Evolutionary conservation across 2,329 filamentous ascomycete genomes (phyloP).

Genomic region (Colletotrichum musicola): DNA sequence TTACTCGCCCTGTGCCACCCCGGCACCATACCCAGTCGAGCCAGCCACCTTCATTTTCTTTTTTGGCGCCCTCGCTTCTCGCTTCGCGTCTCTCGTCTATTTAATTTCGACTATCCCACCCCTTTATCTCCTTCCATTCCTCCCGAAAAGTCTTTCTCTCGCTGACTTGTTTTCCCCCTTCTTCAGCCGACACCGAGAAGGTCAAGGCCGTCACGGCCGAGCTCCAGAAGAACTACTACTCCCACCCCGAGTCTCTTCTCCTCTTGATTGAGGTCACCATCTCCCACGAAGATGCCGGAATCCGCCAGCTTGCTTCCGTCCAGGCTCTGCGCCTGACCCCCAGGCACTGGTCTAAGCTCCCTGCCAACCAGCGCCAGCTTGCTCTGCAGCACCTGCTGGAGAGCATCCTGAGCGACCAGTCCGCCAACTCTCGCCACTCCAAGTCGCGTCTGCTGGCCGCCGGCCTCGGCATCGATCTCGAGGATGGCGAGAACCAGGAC

Average conservation of each 20-base stretch:
- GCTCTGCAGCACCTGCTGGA: slow-evolving; percentile 88
- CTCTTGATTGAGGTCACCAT: slow-evolving; percentile 90
- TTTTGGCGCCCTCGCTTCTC: slow-evolving; percentile 34
- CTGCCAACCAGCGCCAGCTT: slow-evolving; percentile 80
- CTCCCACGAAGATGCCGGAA: slow-evolving; percentile 77
- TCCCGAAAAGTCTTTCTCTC: slow-evolving; percentile 8
- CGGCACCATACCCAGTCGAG: slow-evolving; percentile 31
- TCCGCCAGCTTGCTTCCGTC: slow-evolving; percentile 92
- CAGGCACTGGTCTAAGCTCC: slow-evolving; percentile 86
- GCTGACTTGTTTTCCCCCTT: slow-evolving; percentile 49
- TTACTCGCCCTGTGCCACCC: slow-evolving; percentile 29
- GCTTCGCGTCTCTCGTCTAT: slow-evolving; percentile 36
- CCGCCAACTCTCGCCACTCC: slow-evolving; percentile 83
- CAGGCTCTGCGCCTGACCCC: slow-evolving; percentile 85
- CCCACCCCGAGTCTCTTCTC: slow-evolving; percentile 84
- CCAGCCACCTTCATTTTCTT: slow-evolving; percentile 34
- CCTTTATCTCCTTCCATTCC: slow-evolving; percentile 21
- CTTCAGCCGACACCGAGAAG: slow-evolving; percentile 84
- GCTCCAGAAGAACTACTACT: slow-evolving; percentile 94
- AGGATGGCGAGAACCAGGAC: slow-evolving; percentile 80
- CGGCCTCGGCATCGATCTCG: slow-evolving; percentile 86
- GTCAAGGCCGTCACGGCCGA: slow-evolving; percentile 91
- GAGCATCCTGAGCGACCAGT: slow-evolving; percentile 83
- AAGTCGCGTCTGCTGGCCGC: slow-evolving; percentile 88
- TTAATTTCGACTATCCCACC: slow-evolving; percentile 17